phyloP scores from a whole-genome alignment of 192 early-diverging fungal genomes.

The Coemansia sp. region DNA sequence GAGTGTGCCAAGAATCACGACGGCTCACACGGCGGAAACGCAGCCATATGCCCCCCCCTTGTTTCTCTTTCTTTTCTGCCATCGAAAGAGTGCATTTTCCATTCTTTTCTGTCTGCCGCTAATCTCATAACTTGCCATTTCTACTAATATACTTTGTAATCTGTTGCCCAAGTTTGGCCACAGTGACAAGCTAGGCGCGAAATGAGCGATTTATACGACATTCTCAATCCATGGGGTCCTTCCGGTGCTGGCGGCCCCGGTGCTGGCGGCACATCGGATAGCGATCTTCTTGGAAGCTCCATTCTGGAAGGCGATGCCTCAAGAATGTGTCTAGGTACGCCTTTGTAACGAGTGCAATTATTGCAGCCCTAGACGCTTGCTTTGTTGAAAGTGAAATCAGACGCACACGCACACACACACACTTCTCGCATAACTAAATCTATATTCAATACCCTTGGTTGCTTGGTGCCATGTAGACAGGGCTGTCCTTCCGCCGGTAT shows the following conservation, averaged over 20 bases:
- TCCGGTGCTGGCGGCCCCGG: constrained; percentile 12
- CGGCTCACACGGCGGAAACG: too few species aligned
- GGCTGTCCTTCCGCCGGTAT: constrained; percentile 44
- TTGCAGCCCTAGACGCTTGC: not conserved
- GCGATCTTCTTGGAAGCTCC: constrained; percentile 1
- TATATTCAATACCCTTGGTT: not conserved
- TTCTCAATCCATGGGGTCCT: constrained; percentile 54
- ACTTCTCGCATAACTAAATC: not conserved
- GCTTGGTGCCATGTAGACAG: constrained; percentile 29
- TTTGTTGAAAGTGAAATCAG: not conserved
- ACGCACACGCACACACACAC: not conserved
- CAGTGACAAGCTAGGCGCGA: not conserved
- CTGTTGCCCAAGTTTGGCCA: not conserved
- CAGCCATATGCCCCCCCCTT: too few species aligned
- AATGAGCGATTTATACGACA: constrained; percentile 57
- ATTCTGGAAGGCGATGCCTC: constrained; percentile 11
- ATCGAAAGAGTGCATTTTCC: not conserved
- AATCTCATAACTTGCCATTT: not conserved
- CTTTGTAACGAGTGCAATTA: not conserved
- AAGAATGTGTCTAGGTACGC: constrained; percentile 44
- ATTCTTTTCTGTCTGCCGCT: constrained; percentile 2
- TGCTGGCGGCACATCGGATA: not conserved
- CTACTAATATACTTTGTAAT: not conserved
- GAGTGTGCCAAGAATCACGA: too few species aligned
- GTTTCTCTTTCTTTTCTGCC: not conserved